Evolutionary conservation across 371 early-diverging fungal species (phyloP).

Genomic region (Mucor racemosus): DNA sequence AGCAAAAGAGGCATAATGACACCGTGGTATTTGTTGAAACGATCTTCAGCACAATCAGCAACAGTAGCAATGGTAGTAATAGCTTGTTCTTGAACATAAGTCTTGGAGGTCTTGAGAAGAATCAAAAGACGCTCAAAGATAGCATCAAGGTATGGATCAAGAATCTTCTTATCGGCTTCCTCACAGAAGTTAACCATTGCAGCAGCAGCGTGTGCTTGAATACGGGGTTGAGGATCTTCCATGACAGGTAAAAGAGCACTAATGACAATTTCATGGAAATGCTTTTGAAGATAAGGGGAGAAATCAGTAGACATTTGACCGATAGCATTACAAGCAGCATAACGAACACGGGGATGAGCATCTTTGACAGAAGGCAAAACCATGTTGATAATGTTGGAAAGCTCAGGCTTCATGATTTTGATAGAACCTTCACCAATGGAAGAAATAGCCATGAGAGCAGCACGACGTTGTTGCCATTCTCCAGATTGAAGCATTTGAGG

Average conservation of each 20-base stretch:
- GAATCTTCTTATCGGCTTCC: slow-evolving; percentile 73
- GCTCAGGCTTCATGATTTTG: slow-evolving; percentile 89
- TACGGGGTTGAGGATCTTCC: slow-evolving; percentile 84
- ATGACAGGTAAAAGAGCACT: slow-evolving; percentile 85
- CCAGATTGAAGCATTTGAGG: slow-evolving; percentile 87
- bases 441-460: slow-evolving; percentile 92
- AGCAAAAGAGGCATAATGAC: slow-evolving; percentile 94
- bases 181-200: slow-evolving; percentile 97
- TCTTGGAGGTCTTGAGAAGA: slow-evolving; percentile 80
- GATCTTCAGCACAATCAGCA: slow-evolving; percentile 92
- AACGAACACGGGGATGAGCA: slow-evolving; percentile 94
- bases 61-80: slow-evolving; percentile 97
- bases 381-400: slow-evolving; percentile 83
- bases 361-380: slow-evolving; percentile 86
- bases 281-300: slow-evolving; percentile 82
- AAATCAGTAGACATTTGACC: slow-evolving; percentile 98
- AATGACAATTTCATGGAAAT: slow-evolving; percentile 79
- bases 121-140: slow-evolving; percentile 86
- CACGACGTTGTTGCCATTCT: slow-evolving; percentile 93
- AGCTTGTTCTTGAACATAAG: slow-evolving; percentile 96
- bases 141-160: slow-evolving; percentile 88
- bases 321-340: slow-evolving; percentile 94
- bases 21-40: slow-evolving; percentile 87
- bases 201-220: slow-evolving; percentile 95
- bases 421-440: slow-evolving; percentile 97